phyloP scores from a whole-genome alignment of 2,329 filamentous ascomycete genomes.

The Ceratocystis huliohia region DNA sequence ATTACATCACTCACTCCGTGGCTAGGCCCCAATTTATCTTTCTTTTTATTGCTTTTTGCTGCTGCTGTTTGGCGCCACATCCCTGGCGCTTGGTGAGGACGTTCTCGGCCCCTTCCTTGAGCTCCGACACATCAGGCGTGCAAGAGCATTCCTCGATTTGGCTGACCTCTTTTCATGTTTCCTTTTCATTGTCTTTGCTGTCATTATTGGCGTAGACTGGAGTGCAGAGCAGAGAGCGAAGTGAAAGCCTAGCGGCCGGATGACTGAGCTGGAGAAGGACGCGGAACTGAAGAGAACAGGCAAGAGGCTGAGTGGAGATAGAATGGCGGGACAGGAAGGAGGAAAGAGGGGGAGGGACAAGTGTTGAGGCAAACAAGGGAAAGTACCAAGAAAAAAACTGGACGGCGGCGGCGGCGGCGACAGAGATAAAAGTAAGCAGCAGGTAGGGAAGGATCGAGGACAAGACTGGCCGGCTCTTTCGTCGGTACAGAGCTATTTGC shows the following conservation, averaged over 20 bases:
- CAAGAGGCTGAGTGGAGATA: too few relatives aligned
- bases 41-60: neutral
- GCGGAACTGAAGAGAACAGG: too few relatives aligned
- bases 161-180: too few relatives aligned
- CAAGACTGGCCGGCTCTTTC: neutral
- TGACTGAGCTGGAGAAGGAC: neutral
- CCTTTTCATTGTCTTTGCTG: too few relatives aligned
- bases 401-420: neutral
- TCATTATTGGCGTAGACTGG: too few relatives aligned
- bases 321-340: neutral
- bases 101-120: conserved; percentile 1
- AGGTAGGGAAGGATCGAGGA: neutral
- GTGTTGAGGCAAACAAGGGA: neutral
- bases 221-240: neutral
- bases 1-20: neutral
- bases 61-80: neutral
- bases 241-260: neutral
- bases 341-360: neutral
- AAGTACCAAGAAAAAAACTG: neutral
- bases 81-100: neutral
- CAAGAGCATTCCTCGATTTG: neutral
- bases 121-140: neutral
- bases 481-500: neutral
- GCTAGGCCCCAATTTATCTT: neutral
- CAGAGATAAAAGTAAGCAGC: neutral